Conservation (phyloP, 306 rosid genomes). For the Vicia sativa region DNA sequence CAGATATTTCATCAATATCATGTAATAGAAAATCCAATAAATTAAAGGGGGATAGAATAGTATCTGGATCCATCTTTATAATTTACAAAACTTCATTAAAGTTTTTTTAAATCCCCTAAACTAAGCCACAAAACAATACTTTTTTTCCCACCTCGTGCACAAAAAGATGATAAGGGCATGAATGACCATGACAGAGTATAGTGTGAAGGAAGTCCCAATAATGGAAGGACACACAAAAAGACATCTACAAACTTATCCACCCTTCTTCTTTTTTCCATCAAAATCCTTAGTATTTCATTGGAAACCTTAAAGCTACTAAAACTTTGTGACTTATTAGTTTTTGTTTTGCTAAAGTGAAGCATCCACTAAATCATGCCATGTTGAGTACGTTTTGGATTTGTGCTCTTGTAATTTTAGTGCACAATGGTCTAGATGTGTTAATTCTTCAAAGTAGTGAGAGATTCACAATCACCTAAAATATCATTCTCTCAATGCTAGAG, state of each 20-base stretch:
- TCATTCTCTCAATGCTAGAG: constrained; percentile 35
- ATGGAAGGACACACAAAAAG: constrained; percentile 39
- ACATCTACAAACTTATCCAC: constrained; percentile 31
- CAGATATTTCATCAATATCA: no score
- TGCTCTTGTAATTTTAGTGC: constrained; percentile 37
- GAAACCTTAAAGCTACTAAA: constrained; percentile 35
- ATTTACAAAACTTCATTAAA: no score
- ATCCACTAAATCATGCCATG: constrained; percentile 52
- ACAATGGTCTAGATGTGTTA: constrained; percentile 21
- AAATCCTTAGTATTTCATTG: constrained; percentile 31
- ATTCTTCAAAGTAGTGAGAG: constrained; percentile 12
- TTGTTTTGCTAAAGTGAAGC: constrained; percentile 68
- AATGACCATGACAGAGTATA: constrained; percentile 23
- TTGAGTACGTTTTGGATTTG: constrained; percentile 34
- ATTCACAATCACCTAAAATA: constrained; percentile 29
- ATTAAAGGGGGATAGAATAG: no score
- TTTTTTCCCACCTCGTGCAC: neutral
- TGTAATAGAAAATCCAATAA: no score
- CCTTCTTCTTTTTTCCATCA: constrained; percentile 29
- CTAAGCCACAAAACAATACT: neutral
- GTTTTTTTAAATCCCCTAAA: neutral
- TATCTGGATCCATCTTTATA: no score
- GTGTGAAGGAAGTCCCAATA: constrained; percentile 27
- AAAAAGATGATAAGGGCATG: constrained; percentile 36
- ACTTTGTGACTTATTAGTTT: constrained; percentile 40